phyloP scores from a whole-genome alignment of 345 rosid species.

The Mangifera indica region DNA sequence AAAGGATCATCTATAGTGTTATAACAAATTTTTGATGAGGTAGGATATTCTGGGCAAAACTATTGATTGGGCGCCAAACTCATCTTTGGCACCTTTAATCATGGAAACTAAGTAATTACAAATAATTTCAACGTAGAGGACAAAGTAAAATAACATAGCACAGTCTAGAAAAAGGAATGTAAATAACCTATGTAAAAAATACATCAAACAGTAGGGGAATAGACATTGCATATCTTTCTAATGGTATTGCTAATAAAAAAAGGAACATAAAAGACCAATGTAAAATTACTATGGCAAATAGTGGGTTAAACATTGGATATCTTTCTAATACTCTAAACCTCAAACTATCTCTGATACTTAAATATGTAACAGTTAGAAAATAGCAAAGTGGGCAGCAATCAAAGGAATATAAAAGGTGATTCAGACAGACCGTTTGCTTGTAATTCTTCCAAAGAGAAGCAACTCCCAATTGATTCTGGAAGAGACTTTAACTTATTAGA shows the following conservation, averaged over 20 bases:
- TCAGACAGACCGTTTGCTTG: slow-evolving; percentile 73
- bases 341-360: background rate
- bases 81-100: background rate
- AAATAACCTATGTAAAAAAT: background rate
- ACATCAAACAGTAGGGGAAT: background rate
- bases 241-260: background rate
- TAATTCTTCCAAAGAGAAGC: slow-evolving; percentile 89
- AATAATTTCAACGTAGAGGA: background rate
- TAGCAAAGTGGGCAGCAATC: background rate
- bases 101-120: background rate
- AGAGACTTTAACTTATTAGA: slow-evolving; percentile 79
- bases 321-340: background rate
- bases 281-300: background rate
- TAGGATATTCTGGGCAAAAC: background rate
- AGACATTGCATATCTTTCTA: background rate
- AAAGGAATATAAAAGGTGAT: background rate
- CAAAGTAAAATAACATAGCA: background rate
- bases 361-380: background rate
- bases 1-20: background rate
- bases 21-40: background rate
- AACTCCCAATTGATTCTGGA: slow-evolving; percentile 97
- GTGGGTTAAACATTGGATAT: background rate
- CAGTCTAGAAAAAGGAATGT: background rate
- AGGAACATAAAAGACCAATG: background rate
- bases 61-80: too few relatives aligned